Evolutionary conservation across 73 alveolate species (phyloP).

Genomic region (Diophrys appendiculata): DNA sequence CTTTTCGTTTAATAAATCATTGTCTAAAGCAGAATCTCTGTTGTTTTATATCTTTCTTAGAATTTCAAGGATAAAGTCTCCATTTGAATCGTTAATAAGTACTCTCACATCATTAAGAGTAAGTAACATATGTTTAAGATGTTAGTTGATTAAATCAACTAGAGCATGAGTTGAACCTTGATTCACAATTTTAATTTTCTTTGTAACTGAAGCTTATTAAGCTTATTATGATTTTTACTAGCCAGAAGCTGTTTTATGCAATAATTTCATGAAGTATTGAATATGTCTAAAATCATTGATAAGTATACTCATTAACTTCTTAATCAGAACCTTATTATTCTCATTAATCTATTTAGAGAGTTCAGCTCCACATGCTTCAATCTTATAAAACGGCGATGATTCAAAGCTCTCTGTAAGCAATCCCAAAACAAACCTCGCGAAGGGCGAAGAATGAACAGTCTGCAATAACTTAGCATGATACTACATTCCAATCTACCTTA

Average conservation of each 20-base stretch:
- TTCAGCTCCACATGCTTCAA: conserved; percentile 48
- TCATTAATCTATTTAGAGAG: conserved; percentile 31
- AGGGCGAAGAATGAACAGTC: conserved; percentile 29
- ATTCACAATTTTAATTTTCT: background rate
- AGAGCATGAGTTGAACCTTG: background rate
- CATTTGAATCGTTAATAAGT: conserved; percentile 22
- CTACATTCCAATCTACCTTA: conserved; percentile 53
- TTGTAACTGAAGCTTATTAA: background rate
- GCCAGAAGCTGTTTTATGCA: too few species aligned
- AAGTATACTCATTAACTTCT: conserved; percentile 20
- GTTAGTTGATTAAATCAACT: background rate
- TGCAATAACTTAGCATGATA: conserved; percentile 6
- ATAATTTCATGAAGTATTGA: background rate
- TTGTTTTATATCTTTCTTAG: conserved; percentile 10
- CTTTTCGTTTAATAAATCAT: background rate
- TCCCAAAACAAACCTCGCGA: conserved; percentile 43
- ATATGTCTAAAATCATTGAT: conserved; percentile 8
- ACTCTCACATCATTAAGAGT: conserved; percentile 39
- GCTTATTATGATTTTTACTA: background rate
- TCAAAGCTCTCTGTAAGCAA: conserved; percentile 16
- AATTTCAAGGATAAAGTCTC: conserved; percentile 43
- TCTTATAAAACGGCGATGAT: conserved; percentile 2
- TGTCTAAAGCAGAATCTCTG: background rate
- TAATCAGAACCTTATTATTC: conserved; percentile 4
- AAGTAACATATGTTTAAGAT: conserved; percentile 3